Evolutionary conservation across 2,329 filamentous ascomycete genomes (phyloP).

Genomic region (Triangularia verruculosa): DNA sequence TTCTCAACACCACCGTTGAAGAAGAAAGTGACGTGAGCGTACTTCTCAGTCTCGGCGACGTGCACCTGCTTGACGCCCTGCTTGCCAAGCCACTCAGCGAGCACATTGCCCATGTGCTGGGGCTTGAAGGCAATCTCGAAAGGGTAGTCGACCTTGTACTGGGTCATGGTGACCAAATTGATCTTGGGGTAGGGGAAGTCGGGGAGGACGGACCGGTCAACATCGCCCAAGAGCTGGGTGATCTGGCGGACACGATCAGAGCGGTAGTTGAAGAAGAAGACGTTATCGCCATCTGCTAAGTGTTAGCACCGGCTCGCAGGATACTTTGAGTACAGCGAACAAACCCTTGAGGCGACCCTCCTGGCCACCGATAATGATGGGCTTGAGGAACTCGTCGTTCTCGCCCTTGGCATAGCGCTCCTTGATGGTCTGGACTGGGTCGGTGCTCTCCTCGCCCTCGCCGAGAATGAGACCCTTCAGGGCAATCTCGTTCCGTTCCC

Average conservation of each 20-base stretch:
- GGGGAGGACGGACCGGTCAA: conserved; percentile 84
- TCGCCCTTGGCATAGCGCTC: conserved; percentile 83
- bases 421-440: conserved; percentile 83
- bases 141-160: conserved; percentile 93
- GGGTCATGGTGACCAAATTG: conserved; percentile 93
- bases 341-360: conserved; percentile 80
- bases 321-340: conserved; percentile 26
- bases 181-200: conserved; percentile 94
- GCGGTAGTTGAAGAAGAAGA: conserved; percentile 99
- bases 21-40: conserved; percentile 99
- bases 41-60: conserved; percentile 98
- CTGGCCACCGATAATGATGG: conserved; percentile 88
- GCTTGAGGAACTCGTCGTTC: conserved; percentile 97
- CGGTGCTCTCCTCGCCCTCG: conserved; percentile 80
- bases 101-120: conserved; percentile 95
- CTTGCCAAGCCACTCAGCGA: conserved; percentile 93
- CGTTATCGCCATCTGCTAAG: conserved; percentile 73
- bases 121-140: conserved; percentile 92
- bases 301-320: conserved; percentile 11
- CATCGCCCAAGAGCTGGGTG: conserved; percentile 86
- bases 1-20: conserved; percentile 99
- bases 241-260: conserved; percentile 96
- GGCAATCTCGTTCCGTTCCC: conserved; percentile 89
- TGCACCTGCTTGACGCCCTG: conserved; percentile 90
- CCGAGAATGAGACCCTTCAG: conserved; percentile 82